phyloP scores from a whole-genome alignment of 306 rosid species.

The Malus sylvestris region DNA sequence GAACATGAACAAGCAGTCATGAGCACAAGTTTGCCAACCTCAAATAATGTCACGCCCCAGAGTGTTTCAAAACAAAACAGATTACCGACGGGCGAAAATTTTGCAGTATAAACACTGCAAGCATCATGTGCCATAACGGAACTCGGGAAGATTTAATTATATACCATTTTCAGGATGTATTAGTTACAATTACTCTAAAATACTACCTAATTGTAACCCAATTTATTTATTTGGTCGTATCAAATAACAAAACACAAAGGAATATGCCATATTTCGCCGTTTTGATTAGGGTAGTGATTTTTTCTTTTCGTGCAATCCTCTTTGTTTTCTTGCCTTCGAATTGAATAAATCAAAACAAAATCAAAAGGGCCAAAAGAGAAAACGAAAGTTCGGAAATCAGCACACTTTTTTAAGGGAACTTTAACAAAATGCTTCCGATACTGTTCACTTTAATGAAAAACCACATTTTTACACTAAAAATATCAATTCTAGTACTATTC shows the following conservation, averaged over 20 bases:
- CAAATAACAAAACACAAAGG: neutral
- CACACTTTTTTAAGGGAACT: neutral
- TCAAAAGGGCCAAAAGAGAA: neutral
- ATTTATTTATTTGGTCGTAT: neutral
- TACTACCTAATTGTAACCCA: neutral
- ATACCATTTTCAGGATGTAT: too few relatives aligned
- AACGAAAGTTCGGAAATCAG: neutral
- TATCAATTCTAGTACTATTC: too few relatives aligned
- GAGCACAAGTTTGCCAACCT: neutral
- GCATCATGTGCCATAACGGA: too few relatives aligned
- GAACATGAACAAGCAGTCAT: conserved; percentile 19
- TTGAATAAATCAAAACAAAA: neutral
- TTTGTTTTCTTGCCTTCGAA: too few relatives aligned
- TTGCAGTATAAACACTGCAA: neutral
- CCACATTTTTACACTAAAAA: too few relatives aligned
- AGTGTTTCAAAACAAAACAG: neutral
- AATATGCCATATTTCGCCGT: neutral
- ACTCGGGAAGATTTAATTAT: too few relatives aligned
- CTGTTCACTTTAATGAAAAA: too few relatives aligned
- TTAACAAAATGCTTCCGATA: too few relatives aligned
- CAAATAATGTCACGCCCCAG: neutral
- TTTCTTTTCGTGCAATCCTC: neutral
- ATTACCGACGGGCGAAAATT: neutral
- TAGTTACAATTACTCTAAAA: too few relatives aligned
- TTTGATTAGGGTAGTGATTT: too few relatives aligned